Evolutionary conservation across 257 asterid species (phyloP).

Genomic region (Capsicum rhomboideum): DNA sequence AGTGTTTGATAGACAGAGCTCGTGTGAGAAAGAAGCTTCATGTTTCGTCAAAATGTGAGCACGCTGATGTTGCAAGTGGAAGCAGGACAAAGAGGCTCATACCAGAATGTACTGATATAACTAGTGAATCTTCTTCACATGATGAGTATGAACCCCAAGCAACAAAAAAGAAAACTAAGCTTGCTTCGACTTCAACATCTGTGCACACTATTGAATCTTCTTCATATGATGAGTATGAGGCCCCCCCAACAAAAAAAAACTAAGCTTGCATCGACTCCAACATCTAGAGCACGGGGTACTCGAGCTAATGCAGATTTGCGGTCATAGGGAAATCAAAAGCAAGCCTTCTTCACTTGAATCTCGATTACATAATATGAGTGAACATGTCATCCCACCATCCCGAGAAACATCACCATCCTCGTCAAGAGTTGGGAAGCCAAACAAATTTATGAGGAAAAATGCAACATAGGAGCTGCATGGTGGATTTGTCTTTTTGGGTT

Average conservation of each 20-base stretch:
- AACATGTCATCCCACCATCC: background rate
- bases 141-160: background rate
- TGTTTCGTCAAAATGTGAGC: slow-evolving; percentile 16
- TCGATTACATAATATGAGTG: too few relatives aligned
- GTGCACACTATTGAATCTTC: background rate
- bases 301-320: background rate
- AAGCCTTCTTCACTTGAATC: too few relatives aligned
- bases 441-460: background rate
- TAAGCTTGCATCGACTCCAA: too few relatives aligned
- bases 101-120: background rate
- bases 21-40: slow-evolving; percentile 29
- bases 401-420: background rate
- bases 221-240: too few relatives aligned
- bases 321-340: too few relatives aligned
- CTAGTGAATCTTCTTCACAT: background rate
- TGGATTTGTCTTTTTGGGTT: too few relatives aligned
- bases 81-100: background rate
- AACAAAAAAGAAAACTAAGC: background rate
- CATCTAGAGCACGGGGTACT: too few relatives aligned
- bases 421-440: too few relatives aligned
- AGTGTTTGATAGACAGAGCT: slow-evolving; percentile 16
- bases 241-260: too few relatives aligned
- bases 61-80: background rate
- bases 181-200: background rate
- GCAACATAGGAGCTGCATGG: background rate